phyloP scores from a whole-genome alignment of 169 alveolate species.

The Eimeria zaria region DNA sequence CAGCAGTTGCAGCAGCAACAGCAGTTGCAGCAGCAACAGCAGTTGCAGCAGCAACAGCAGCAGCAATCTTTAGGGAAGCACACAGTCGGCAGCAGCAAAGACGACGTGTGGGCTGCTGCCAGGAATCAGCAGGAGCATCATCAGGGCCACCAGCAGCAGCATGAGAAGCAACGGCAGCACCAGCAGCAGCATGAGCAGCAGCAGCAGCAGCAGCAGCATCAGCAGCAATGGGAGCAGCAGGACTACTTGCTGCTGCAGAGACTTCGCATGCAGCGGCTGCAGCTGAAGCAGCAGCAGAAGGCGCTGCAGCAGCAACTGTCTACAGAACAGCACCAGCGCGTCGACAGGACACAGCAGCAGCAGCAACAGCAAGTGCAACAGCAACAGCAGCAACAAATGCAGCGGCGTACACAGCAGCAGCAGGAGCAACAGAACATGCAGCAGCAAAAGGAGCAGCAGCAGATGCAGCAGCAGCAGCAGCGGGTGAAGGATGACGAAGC shows the following conservation, averaged over 20 bases:
- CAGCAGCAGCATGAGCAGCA: slow-evolving; percentile 11
- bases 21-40: too few species aligned
- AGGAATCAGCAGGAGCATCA: too few species aligned
- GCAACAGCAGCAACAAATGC: slow-evolving; percentile 13
- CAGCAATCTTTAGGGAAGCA: not conserved
- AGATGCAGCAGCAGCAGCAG: slow-evolving; percentile 28
- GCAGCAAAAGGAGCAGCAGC: slow-evolving; percentile 21
- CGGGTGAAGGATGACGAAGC: not conserved
- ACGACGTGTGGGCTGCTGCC: not conserved
- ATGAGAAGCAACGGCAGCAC: too few species aligned
- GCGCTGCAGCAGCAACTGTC: slow-evolving; percentile 46
- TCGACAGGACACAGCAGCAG: not conserved
- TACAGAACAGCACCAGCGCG: not conserved
- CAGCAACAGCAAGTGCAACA: not conserved
- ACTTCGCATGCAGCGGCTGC: slow-evolving; percentile 1
- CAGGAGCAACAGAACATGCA: too few species aligned
- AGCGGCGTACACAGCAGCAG: too few species aligned
- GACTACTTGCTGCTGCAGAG: slow-evolving; percentile 1
- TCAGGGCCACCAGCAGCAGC: too few species aligned
- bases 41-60: too few species aligned
- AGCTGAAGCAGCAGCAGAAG: slow-evolving; percentile 35
- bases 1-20: too few species aligned
- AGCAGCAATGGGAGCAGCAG: slow-evolving; percentile 4
- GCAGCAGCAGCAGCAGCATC: slow-evolving; percentile 30
- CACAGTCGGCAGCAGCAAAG: not conserved